A percentile compares a stretch with the other conserved stretches of the same genome.
phyloP scores from a whole-genome alignment of 371 early-diverging fungal genomes.

The Gilbertella persicaria region DNA sequence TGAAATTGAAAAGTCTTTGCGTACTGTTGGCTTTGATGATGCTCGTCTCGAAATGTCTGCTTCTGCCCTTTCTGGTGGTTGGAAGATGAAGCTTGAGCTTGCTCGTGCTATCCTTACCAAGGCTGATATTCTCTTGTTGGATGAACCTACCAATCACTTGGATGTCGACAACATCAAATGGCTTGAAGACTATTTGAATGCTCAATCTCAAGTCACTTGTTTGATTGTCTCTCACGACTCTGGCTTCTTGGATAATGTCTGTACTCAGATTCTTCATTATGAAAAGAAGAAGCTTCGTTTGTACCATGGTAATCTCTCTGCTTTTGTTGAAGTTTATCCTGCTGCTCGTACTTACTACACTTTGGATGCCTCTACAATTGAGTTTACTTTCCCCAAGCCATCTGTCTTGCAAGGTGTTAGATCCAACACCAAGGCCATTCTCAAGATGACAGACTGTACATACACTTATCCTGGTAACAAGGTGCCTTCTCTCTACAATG shows the following conservation, averaged over 20 bases:
- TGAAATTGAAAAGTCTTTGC: slow-evolving; percentile 61
- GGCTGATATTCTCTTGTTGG: slow-evolving; percentile 94
- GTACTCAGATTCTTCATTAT: slow-evolving; percentile 82
- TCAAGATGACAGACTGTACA: slow-evolving; percentile 68
- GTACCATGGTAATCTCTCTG: slow-evolving; percentile 70
- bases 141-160: slow-evolving; percentile 97
- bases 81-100: slow-evolving; percentile 88
- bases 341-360: slow-evolving; percentile 73
- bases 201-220: slow-evolving; percentile 91
- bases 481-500: slow-evolving; percentile 63
- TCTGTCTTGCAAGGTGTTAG: slow-evolving; percentile 74
- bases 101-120: slow-evolving; percentile 81
- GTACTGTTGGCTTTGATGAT: slow-evolving; percentile 66
- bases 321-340: slow-evolving; percentile 61
- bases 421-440: slow-evolving; percentile 76
- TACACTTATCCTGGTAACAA: slow-evolving; percentile 70
- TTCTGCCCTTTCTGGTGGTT: slow-evolving; percentile 80
- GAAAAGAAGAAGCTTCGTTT: slow-evolving; percentile 69
- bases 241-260: slow-evolving; percentile 87
- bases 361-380: slow-evolving; percentile 65
- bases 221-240: slow-evolving; percentile 99
- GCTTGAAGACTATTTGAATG: slow-evolving; percentile 92
- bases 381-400: slow-evolving; percentile 78
- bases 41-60: slow-evolving; percentile 61
- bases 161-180: slow-evolving; percentile 96